Conservation (phyloP, 2,329 filamentous ascomycete genomes). For the Fusarium drepaniforme region DNA sequence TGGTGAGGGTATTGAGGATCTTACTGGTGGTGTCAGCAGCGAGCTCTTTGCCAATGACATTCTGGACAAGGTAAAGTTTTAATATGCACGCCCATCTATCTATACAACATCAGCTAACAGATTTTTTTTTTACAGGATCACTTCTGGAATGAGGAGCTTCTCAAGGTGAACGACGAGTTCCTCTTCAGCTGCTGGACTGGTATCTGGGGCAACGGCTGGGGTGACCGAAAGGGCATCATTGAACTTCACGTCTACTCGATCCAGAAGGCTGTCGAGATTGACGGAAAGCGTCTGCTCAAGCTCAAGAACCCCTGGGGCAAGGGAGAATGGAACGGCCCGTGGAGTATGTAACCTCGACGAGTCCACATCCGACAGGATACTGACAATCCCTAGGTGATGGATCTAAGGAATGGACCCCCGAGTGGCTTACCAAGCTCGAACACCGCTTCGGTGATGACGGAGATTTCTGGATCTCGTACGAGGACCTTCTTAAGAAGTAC, state of each 20-base stretch:
- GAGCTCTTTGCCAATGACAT: slow-evolving; percentile 76
- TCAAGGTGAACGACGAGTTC: slow-evolving; percentile 83
- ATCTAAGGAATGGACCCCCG: slow-evolving; percentile 85
- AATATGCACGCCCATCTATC: no score
- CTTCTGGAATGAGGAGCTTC: slow-evolving; percentile 84
- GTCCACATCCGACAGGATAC: neutral
- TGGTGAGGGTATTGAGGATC: slow-evolving; percentile 70
- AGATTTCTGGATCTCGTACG: slow-evolving; percentile 71
- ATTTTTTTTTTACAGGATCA: slow-evolving; percentile 41
- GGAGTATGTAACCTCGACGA: slow-evolving; percentile 61
- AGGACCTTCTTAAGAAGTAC: slow-evolving; percentile 70
- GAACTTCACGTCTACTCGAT: slow-evolving; percentile 73
- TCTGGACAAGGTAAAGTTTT: slow-evolving; percentile 73
- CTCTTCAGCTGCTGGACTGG: slow-evolving; percentile 73
- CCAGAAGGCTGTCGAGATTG: slow-evolving; percentile 68
- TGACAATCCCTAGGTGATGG: slow-evolving; percentile 68
- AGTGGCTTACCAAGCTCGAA: slow-evolving; percentile 79
- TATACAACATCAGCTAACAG: neutral
- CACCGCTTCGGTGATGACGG: slow-evolving; percentile 85
- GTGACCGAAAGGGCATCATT: slow-evolving; percentile 66
- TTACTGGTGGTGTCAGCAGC: slow-evolving; percentile 75
- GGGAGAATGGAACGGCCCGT: slow-evolving; percentile 84
- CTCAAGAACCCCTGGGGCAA: slow-evolving; percentile 85
- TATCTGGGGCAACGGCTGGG: slow-evolving; percentile 46
- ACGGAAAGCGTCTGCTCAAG: slow-evolving; percentile 72